Conservation (phyloP, 2,329 filamentous ascomycete species). For the Byssoonygena ceratinophila region DNA sequence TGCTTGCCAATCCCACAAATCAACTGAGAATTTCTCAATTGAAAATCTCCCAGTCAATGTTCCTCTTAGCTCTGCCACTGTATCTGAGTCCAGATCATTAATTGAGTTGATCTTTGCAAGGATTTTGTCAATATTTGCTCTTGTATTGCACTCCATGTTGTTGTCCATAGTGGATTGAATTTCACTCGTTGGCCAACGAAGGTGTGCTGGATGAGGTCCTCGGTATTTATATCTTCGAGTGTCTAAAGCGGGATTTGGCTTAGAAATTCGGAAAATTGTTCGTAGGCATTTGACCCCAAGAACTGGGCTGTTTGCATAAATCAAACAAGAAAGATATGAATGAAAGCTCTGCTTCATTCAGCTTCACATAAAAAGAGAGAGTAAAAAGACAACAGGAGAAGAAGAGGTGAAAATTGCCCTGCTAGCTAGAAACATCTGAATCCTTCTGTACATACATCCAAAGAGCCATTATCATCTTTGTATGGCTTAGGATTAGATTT, state of each 20-base stretch:
- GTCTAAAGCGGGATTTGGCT: not conserved
- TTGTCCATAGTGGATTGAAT: not conserved
- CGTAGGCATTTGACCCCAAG: not conserved
- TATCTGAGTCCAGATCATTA: slow-evolving; percentile 12
- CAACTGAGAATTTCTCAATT: slow-evolving; percentile 13
- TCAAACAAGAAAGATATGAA: not conserved
- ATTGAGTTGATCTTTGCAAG: slow-evolving; percentile 12
- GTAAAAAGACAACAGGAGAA: not conserved
- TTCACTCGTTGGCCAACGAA: slow-evolving; percentile 7
- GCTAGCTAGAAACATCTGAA: not conserved
- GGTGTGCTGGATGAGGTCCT: slow-evolving; percentile 9
- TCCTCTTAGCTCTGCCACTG: slow-evolving; percentile 10
- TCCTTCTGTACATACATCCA: not conserved
- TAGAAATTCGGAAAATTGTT: slow-evolving; percentile 10
- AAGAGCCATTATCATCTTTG: not conserved
- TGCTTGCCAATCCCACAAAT: slow-evolving; percentile 11
- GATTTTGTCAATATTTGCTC: slow-evolving; percentile 11
- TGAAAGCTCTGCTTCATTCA: slow-evolving; percentile 2
- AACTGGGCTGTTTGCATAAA: not conserved
- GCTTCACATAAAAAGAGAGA: not conserved
- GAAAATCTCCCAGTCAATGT: slow-evolving; percentile 12
- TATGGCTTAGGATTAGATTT: not conserved
- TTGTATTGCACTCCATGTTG: slow-evolving; percentile 11
- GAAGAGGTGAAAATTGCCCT: not conserved
- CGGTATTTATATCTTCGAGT: not conserved